phyloP scores from a whole-genome alignment of 2,329 filamentous ascomycete genomes.

The Fusarium torreyae region DNA sequence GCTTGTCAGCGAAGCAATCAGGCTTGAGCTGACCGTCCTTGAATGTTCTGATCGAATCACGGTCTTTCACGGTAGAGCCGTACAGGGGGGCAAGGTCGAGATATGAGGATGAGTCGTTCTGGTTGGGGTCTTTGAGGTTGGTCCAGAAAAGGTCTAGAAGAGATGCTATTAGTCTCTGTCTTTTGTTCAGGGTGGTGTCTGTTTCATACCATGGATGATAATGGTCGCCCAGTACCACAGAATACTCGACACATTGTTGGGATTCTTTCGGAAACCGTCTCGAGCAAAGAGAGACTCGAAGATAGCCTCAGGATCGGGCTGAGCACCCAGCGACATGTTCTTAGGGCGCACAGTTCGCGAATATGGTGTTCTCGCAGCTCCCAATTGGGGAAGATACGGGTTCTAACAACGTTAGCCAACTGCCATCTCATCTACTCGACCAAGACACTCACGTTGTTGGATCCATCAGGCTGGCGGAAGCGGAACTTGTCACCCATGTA shows the following conservation, averaged over 20 bases:
- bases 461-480: constrained; percentile 80
- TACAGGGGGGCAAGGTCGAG: constrained; percentile 81
- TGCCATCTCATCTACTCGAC: rapidly evolving
- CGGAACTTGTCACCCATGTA: constrained; percentile 74
- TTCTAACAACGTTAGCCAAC: constrained; percentile 62
- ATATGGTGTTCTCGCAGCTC: constrained; percentile 77
- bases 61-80: constrained; percentile 76
- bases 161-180: rapidly evolving
- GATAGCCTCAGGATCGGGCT: constrained; percentile 76
- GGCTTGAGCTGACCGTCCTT: constrained; percentile 80
- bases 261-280: constrained; percentile 69
- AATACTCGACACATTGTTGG: constrained; percentile 80
- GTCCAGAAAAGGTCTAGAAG: constrained; percentile 77
- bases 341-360: constrained; percentile 74
- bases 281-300: constrained; percentile 74
- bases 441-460: constrained; percentile 67
- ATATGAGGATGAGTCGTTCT: constrained; percentile 79
- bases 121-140: constrained; percentile 71
- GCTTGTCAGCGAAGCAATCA: constrained; percentile 79
- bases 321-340: constrained; percentile 71
- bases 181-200: rapidly evolving
- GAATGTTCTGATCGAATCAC: constrained; percentile 78
- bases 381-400: constrained; percentile 74
- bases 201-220: constrained; percentile 74
- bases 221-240: constrained; percentile 82